Evolutionary conservation across 345 rosid species (phyloP).

Genomic region (Carallia pectinifolia): DNA sequence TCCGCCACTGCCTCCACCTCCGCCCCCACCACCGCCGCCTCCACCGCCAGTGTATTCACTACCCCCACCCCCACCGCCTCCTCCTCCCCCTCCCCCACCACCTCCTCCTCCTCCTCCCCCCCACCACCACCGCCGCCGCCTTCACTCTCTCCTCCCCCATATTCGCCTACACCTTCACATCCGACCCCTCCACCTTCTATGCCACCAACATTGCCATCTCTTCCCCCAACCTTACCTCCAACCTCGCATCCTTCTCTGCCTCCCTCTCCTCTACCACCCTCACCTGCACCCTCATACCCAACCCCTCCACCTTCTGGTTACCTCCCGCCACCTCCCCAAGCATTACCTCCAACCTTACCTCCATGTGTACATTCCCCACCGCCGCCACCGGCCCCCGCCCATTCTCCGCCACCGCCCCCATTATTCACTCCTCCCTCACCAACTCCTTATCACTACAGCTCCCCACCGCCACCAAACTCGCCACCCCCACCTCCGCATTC

Average conservation of each 20-base stretch:
- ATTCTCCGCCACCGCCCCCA: slow-evolving; percentile 33
- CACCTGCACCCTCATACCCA: slow-evolving; percentile 35
- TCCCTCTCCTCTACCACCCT: slow-evolving; percentile 19
- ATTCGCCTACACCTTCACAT: slow-evolving; percentile 32
- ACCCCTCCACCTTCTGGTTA: slow-evolving; percentile 27
- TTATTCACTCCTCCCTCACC: slow-evolving; percentile 48
- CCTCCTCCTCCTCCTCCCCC: slow-evolving; percentile 12
- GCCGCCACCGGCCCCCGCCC: slow-evolving; percentile 22
- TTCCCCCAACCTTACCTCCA: slow-evolving; percentile 22
- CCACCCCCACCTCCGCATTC: slow-evolving; percentile 41
- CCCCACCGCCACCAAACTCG: slow-evolving; percentile 47
- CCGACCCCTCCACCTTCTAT: slow-evolving; percentile 20
- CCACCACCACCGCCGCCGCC: slow-evolving; percentile 48
- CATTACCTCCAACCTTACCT: slow-evolving; percentile 24
- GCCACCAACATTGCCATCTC: not conserved
- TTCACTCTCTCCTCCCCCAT: slow-evolving; percentile 20
- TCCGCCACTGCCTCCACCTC: slow-evolving; percentile 28
- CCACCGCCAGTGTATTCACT: slow-evolving; percentile 20
- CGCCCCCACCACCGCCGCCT: slow-evolving; percentile 13
- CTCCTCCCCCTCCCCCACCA: slow-evolving; percentile 36
- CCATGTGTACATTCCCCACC: slow-evolving; percentile 30
- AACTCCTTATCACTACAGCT: slow-evolving; percentile 35
- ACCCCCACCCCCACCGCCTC: slow-evolving; percentile 15
- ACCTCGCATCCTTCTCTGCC: slow-evolving; percentile 28
- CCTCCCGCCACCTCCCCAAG: slow-evolving; percentile 35